A percentile compares a stretch with the other conserved stretches of the same genome.
Conservation (phyloP, 176 grass and related monocot genomes). For the Triticum dicoccoides region DNA sequence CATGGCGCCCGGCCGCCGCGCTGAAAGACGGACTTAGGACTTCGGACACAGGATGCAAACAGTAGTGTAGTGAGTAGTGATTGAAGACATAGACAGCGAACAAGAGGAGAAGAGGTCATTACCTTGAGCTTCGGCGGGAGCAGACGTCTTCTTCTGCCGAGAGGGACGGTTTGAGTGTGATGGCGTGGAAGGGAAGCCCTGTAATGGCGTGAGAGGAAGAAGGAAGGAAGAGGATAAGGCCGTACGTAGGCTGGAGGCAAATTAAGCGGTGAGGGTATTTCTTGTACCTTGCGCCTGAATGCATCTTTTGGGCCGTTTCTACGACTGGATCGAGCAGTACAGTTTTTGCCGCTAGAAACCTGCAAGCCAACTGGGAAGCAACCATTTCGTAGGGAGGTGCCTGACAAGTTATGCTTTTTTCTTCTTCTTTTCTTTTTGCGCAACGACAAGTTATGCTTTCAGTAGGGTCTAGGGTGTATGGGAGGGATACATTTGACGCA, state of each 20-base stretch:
- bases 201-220: too few species aligned
- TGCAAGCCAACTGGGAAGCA: neutral
- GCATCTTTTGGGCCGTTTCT: neutral
- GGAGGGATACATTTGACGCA: too few species aligned
- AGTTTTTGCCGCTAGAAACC: neutral
- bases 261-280: neutral
- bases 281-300: neutral
- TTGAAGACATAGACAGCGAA: neutral
- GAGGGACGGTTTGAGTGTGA: neutral
- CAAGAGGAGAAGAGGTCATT: neutral
- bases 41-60: neutral
- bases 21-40: too few species aligned
- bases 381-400: too few species aligned
- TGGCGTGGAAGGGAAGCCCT: too few species aligned
- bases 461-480: too few species aligned
- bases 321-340: too few species aligned
- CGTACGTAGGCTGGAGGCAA: neutral
- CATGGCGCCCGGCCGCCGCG: neutral
- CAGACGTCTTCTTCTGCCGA: neutral
- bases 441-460: too few species aligned
- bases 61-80: neutral
- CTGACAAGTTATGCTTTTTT: too few species aligned
- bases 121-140: neutral
- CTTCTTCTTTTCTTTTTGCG: too few species aligned
- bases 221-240: neutral